phyloP scores from a whole-genome alignment of 805 yeast species.

The Vanderwaltozyma polyspora region DNA sequence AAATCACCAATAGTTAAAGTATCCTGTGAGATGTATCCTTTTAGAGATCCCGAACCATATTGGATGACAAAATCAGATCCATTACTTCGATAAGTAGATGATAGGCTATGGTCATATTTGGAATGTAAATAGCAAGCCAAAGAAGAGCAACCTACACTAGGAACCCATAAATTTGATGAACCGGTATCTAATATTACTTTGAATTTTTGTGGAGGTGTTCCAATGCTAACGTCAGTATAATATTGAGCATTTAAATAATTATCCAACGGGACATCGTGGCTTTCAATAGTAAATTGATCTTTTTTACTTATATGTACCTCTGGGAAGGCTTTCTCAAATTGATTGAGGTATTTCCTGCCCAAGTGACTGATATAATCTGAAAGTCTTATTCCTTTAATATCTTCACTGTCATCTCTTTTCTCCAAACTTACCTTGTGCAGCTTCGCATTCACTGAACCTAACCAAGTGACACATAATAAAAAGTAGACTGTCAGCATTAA shows the following conservation, averaged over 20 bases:
- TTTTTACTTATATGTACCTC: conserved; percentile 25
- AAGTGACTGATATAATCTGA: conserved; percentile 45
- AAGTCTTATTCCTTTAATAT: conserved; percentile 40
- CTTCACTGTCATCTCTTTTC: conserved; percentile 48
- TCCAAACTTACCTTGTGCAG: conserved; percentile 46
- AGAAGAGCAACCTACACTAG: conserved; percentile 77
- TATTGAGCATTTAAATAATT: conserved; percentile 95
- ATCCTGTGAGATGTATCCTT: conserved; percentile 88
- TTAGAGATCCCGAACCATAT: conserved; percentile 91
- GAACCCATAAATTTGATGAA: conserved; percentile 94
- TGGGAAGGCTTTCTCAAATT: conserved; percentile 37
- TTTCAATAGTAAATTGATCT: conserved; percentile 25
- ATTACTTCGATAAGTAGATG: conserved; percentile 74
- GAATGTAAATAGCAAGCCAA: conserved; percentile 91
- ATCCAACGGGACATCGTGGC: conserved; percentile 74
- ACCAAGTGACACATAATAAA: too few relatives aligned
- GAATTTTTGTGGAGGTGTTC: conserved; percentile 88
- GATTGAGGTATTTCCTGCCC: conserved; percentile 48
- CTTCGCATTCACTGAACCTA: conserved; percentile 35
- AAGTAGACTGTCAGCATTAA: too few relatives aligned
- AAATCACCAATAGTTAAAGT: conserved; percentile 63
- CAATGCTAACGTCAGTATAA: conserved; percentile 79
- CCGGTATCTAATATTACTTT: conserved; percentile 96
- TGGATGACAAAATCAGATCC: conserved; percentile 78
- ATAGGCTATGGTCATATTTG: conserved; percentile 75